Evolutionary conservation across 2,329 filamentous ascomycete genomes (phyloP).

Genomic region (Tolypocladium tundrense): DNA sequence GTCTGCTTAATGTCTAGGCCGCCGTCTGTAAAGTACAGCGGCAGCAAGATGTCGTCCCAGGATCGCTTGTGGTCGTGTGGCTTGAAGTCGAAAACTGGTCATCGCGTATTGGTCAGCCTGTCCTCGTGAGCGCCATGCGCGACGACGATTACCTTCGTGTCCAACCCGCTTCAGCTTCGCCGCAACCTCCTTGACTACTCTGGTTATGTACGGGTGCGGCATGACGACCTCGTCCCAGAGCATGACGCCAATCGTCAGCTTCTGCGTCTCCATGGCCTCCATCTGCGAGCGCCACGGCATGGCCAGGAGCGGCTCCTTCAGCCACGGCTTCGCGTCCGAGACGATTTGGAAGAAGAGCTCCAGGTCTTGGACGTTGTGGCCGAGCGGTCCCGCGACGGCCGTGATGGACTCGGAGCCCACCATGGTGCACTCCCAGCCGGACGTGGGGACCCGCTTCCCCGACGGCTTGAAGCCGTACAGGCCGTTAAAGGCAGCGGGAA

Average conservation of each 20-base stretch:
- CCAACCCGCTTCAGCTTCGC: conserved; percentile 33
- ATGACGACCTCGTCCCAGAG: conserved; percentile 46
- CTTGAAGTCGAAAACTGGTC: conserved; percentile 4
- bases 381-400: conserved; percentile 22
- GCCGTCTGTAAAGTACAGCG: conserved; percentile 50
- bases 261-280: neutral
- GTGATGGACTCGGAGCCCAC: conserved; percentile 24
- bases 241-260: conserved; percentile 22
- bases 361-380: conserved; percentile 21
- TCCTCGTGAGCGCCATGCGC: too few species aligned
- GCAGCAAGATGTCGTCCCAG: conserved; percentile 23
- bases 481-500: conserved; percentile 24
- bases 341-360: conserved; percentile 25
- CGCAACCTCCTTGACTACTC: conserved; percentile 45
- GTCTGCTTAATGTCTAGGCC: conserved; percentile 40
- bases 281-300: conserved; percentile 9
- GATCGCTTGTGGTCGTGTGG: conserved; percentile 4
- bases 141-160: conserved; percentile 33
- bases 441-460: conserved; percentile 16
- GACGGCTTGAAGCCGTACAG: conserved; percentile 25
- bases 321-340: conserved; percentile 21
- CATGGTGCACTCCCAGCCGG: conserved; percentile 16
- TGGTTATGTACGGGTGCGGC: conserved; percentile 47
- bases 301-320: conserved; percentile 19
- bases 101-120: conserved; percentile 31